Evolutionary conservation across 2,329 filamentous ascomycete species (phyloP).

Genomic region (Ophiostoma montium): DNA sequence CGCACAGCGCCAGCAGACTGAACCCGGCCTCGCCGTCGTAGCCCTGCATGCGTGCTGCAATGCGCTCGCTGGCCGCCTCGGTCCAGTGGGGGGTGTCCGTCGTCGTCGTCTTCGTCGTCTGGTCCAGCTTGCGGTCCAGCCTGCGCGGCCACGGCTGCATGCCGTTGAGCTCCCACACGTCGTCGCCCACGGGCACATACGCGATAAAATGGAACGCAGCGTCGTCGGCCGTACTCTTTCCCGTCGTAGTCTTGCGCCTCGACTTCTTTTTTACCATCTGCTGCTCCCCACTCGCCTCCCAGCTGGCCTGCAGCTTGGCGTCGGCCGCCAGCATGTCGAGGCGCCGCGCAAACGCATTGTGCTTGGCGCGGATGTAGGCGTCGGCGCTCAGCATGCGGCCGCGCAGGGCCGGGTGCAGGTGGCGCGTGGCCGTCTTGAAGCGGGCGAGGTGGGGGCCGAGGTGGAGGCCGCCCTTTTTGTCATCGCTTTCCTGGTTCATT

Average conservation of each 20-base stretch:
- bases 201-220: constrained; percentile 98
- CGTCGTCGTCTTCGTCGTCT: not conserved
- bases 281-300: constrained; percentile 18
- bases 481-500: constrained; percentile 76
- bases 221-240: constrained; percentile 28
- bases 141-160: constrained; percentile 25
- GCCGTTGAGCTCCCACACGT: constrained; percentile 87
- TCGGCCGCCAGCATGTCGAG: constrained; percentile 65
- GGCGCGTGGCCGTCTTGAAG: constrained; percentile 60
- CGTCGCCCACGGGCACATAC: constrained; percentile 68
- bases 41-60: constrained; percentile 47
- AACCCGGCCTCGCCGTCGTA: constrained; percentile 11
- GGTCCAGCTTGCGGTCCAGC: not conserved
- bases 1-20: constrained; percentile 62
- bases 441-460: constrained; percentile 55
- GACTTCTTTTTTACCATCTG: constrained; percentile 23
- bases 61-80: constrained; percentile 44
- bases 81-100: constrained; percentile 46
- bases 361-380: constrained; percentile 61
- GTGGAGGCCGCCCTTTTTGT: constrained; percentile 32
- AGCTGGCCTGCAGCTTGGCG: constrained; percentile 35
- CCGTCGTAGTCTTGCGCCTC: constrained; percentile 4
- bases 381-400: constrained; percentile 65
- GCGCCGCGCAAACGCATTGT: constrained; percentile 79
- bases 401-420: constrained; percentile 56